A percentile compares a stretch with the other conserved stretches of the same genome.
Conservation (phyloP, 2,329 filamentous ascomycete genomes). For the Fusarium sp. region DNA sequence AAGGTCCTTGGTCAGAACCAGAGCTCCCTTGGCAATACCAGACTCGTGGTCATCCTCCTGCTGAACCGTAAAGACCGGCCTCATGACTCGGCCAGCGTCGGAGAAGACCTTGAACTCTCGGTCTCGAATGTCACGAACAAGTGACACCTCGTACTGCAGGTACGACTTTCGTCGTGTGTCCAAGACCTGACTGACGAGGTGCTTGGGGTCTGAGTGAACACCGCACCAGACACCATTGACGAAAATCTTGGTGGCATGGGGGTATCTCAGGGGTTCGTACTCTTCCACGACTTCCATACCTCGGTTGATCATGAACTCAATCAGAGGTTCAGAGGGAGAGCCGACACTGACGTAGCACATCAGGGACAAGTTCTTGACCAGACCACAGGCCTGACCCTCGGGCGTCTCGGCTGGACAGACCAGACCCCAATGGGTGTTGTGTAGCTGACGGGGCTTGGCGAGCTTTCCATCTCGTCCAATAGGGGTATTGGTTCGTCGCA, state of each 20-base stretch:
- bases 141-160: slow-evolving; percentile 91
- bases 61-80: slow-evolving; percentile 93
- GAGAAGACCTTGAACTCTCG: slow-evolving; percentile 99
- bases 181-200: slow-evolving; percentile 83
- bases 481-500: slow-evolving; percentile 96
- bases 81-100: slow-evolving; percentile 93
- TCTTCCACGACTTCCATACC: slow-evolving; percentile 98
- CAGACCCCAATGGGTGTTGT: slow-evolving; percentile 98
- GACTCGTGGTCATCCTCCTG: slow-evolving; percentile 82
- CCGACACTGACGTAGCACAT: slow-evolving; percentile 99
- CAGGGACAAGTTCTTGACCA: slow-evolving; percentile 96
- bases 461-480: slow-evolving; percentile 97
- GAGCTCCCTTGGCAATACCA: slow-evolving; percentile 69
- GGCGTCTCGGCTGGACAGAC: slow-evolving; percentile 96
- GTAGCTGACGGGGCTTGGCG: slow-evolving; percentile 95
- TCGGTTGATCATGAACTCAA: slow-evolving; percentile 86
- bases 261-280: slow-evolving; percentile 86
- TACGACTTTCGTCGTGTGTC: slow-evolving; percentile 83
- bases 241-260: slow-evolving; percentile 96
- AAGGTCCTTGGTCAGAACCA: slow-evolving; percentile 88
- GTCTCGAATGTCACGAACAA: slow-evolving; percentile 96
- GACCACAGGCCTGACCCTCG: slow-evolving; percentile 96
- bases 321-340: slow-evolving; percentile 90
- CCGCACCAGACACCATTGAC: slow-evolving; percentile 99
- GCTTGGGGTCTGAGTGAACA: slow-evolving; percentile 88